Evolutionary conservation across 495 filamentous ascomycete species (phyloP).

Genomic region (Venustampulla echinocandica): DNA sequence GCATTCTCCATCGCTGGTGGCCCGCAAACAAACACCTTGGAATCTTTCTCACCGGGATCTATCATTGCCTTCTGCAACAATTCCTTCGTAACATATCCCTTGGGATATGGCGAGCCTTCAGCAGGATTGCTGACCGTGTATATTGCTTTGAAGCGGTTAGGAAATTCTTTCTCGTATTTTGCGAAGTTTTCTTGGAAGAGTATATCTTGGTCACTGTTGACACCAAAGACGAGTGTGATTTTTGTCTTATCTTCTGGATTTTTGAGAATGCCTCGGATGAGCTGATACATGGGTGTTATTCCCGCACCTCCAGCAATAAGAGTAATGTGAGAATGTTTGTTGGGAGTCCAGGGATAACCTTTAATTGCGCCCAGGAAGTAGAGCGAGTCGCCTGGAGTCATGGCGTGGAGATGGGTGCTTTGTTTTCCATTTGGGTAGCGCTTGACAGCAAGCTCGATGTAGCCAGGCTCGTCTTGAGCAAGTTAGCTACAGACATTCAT

Average conservation of each 20-base stretch:
- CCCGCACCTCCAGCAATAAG: slow-evolving; percentile 56
- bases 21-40: slow-evolving; percentile 49
- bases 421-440: slow-evolving; percentile 55
- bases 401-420: slow-evolving; percentile 51
- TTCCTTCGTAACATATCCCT: slow-evolving; percentile 38
- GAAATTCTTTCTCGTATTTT: slow-evolving; percentile 28
- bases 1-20: slow-evolving; percentile 46
- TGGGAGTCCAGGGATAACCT: slow-evolving; percentile 46
- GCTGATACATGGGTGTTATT: slow-evolving; percentile 56
- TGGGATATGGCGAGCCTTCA: slow-evolving; percentile 32
- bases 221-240: slow-evolving; percentile 56
- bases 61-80: slow-evolving; percentile 42
- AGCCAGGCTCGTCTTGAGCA: slow-evolving; percentile 41
- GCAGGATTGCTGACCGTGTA: slow-evolving; percentile 49
- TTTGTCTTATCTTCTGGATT: slow-evolving; percentile 55
- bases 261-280: slow-evolving; percentile 49
- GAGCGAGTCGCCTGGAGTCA: slow-evolving; percentile 50
- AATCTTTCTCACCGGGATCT: slow-evolving; percentile 16
- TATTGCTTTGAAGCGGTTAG: slow-evolving; percentile 47
- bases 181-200: slow-evolving; percentile 46
- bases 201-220: slow-evolving; percentile 39
- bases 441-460: slow-evolving; percentile 53
- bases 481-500: slow-evolving; percentile 4
- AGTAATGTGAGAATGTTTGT: slow-evolving; percentile 44
- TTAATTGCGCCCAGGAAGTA: slow-evolving; percentile 42